Conservation (phyloP, 768 basidiomycete species). For the Lactifluus pinguis region DNA sequence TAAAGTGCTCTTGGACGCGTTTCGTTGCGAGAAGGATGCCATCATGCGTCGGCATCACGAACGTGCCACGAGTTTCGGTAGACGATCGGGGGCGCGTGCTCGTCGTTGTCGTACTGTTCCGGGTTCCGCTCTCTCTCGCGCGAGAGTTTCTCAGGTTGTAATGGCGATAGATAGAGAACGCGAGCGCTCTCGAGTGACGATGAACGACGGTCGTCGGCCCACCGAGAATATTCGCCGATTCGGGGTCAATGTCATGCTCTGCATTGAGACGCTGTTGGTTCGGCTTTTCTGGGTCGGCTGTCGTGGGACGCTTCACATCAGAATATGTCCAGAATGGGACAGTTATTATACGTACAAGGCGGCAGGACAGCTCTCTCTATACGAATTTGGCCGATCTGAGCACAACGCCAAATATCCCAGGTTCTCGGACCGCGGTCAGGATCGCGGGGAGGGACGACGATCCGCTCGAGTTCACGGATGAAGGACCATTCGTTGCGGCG, state of each 20-base stretch:
- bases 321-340: not conserved
- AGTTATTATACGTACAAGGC: slow-evolving; percentile 5
- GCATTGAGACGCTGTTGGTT: slow-evolving; percentile 63
- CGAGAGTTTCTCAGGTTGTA: slow-evolving; percentile 30
- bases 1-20: slow-evolving; percentile 63
- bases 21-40: slow-evolving; percentile 61
- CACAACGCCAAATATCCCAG: slow-evolving; percentile 22
- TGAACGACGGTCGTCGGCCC: slow-evolving; percentile 67
- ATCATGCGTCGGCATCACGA: slow-evolving; percentile 12
- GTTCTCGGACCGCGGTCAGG: slow-evolving; percentile 10
- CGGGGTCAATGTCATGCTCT: slow-evolving; percentile 44
- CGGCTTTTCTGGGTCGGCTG: slow-evolving; percentile 44
- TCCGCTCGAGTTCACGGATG: slow-evolving; percentile 2
- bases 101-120: slow-evolving; percentile 19
- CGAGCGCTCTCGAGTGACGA: slow-evolving; percentile 71
- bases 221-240: slow-evolving; percentile 32
- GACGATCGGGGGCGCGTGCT: slow-evolving; percentile 15
- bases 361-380: slow-evolving; percentile 11
- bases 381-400: slow-evolving; percentile 29
- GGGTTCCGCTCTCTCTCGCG: not conserved
- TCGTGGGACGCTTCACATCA: slow-evolving; percentile 22
- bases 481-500: slow-evolving; percentile 11
- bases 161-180: slow-evolving; percentile 71
- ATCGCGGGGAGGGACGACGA: not conserved
- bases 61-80: not conserved